Evolutionary conservation across 2,329 filamentous ascomycete genomes (phyloP), one percentile per base, ranked within the genome.

Genomic region (Stachybotrys echinatus): DNA sequence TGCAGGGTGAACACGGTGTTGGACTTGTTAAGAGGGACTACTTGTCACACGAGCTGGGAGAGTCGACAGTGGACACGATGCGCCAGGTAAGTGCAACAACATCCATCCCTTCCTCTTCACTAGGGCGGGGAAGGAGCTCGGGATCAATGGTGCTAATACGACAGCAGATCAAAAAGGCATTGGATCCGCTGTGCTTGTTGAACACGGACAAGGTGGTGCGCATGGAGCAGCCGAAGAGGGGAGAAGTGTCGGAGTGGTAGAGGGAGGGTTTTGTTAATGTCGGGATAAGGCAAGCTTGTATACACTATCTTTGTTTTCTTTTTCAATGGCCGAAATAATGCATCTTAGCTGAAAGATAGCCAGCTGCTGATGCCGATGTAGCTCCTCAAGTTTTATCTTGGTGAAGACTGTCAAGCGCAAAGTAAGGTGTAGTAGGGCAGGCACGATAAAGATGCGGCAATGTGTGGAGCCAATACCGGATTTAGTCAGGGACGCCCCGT

Each of bases 21-120:
- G 89, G 89, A 6, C 72, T 95, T 45, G 87, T 92, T 50, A 95
- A 95, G 79, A 76, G 89, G 57, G 89, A 94, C 63, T 92, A 92
- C 62, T 75, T 95, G 42, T 77, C 83, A 10, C 86, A 92, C 61
- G 89, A 95, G 69, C 73, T 94, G 39, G 88, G 89, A 12, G 74
- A 83, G 65, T 74, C 70, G 12, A 89, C 88, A 0, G 88, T 95
- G 8, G 87, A 92, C 69, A 76, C 86, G 20, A 95, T 95, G 89
- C 80, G 89, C 68, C 88, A 86, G 77, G 84, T 87, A 68, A 59
- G 74, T 67, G 8, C 10, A 17, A 37, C 31, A 37, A 17, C n/a
- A n/a, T n/a, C n/a, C n/a, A n/a, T n/a, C n/a, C n/a, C n/a, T n/a
- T n/a, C n/a, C n/a, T n/a, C n/a, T n/a, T n/a, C n/a, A n/a, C n/a